Evolutionary conservation across 1,284 basidiomycete genomes (phyloP), one percentile per base, ranked within the genome.

Genomic region (Boletus sp.): DNA sequence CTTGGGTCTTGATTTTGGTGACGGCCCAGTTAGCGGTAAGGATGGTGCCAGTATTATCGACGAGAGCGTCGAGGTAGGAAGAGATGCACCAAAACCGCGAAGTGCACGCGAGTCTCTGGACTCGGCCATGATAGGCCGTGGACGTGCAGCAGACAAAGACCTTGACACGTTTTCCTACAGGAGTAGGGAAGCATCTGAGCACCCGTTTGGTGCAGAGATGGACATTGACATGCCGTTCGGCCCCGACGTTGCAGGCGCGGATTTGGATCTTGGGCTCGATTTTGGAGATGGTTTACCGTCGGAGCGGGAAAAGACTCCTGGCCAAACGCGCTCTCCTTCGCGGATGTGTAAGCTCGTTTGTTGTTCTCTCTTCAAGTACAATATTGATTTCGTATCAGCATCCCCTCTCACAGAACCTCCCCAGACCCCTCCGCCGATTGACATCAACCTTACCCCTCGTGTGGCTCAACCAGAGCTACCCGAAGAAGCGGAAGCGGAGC

Each of bases 361-460:
- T 9, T 32, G 41, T 32, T 38, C 3, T 22, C 19, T 32, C 30
- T 23, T 16, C 42, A 17, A 32, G 5, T n/a, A 13, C 29, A 16
- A 25, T 32, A 27, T 48, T 57, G 30, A 53, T 49, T 41, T 48
- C 50, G 14, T 30, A 29, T 30, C 52, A 90, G 87, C 84, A 8
- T 88, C 87, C 10, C 87, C 85, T 13, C 75, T 89, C 27, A 80
- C 80, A 5, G 82, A 86, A 49, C 73, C 77, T 34, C 88, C 88
- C 12, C 69, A 71, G 32, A 88, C 87, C 1, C 88, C 88, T 35
- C 82, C 81, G 2, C 77, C 78, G 9, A 42, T 65, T 13, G 74
- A 75, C 14, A 59, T 72, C 5, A 59, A 69, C 40, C 58, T 82
- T 38, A 76, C 78, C 4, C 77, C 79, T 7, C 75, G 68, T 41